These are phyloP conservation scores for Dryas octopetala DNA, from an alignment of 306 rosid genomes.

Conservation along the genomic window DNA sequence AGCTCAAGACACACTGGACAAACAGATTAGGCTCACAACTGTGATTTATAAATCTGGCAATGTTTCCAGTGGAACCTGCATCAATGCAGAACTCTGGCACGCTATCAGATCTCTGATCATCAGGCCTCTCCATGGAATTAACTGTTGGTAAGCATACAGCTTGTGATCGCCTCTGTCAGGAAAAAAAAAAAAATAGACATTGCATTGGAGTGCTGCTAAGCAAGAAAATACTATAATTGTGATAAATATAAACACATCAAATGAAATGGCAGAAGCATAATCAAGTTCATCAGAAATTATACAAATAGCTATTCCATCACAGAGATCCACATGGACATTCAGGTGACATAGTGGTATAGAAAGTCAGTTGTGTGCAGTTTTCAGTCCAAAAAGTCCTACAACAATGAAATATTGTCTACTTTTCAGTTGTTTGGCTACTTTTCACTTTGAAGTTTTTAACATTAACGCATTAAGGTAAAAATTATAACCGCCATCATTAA, in stretches of 20 bases:
- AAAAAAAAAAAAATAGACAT: not conserved
- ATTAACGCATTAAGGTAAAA: not conserved
- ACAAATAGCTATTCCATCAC: not conserved
- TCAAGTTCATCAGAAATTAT: not conserved
- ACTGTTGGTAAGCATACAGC: constrained; percentile 38
- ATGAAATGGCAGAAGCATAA: not conserved
- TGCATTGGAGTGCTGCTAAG: not conserved
- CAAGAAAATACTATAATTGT: not conserved
- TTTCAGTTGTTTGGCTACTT: not conserved
- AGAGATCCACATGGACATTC: not conserved
- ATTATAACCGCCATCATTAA: not conserved
- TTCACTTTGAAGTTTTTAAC: not conserved
- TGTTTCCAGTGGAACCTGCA: constrained; percentile 80
- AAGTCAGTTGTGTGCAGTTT: not conserved
- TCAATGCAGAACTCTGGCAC: constrained; percentile 86
- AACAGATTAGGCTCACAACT: constrained; percentile 94
- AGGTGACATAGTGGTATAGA: not conserved
- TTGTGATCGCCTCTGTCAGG: constrained; percentile 64
- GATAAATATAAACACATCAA: not conserved
- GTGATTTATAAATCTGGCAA: constrained; percentile 91
- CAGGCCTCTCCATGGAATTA: constrained; percentile 48
- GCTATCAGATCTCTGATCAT: constrained; percentile 57
- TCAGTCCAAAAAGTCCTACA: not conserved
- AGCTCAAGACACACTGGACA: constrained; percentile 91
- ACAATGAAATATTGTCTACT: not conserved